A percentile compares a stretch with the other conserved stretches of the same genome.
phyloP scores from a whole-genome alignment of 2,329 filamentous ascomycete species.

The Colletotrichum sp. region DNA sequence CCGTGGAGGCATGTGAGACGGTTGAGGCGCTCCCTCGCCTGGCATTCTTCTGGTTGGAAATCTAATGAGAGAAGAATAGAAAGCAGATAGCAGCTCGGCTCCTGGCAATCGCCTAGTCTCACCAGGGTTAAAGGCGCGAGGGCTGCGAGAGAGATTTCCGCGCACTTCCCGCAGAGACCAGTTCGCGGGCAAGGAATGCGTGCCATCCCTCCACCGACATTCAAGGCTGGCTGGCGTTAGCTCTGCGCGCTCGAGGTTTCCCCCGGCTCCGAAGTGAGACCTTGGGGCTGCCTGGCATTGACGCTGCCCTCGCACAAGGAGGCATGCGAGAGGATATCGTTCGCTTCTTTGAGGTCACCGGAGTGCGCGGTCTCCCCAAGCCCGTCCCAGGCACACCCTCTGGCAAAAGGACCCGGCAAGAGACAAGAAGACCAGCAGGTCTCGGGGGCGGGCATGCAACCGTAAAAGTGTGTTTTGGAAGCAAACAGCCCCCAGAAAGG shows the following conservation, averaged over 20 bases:
- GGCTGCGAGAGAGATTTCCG: background rate
- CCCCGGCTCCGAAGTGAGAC: constrained; percentile 4
- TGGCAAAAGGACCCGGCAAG: background rate
- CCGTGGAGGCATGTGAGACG: background rate
- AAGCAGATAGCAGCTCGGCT: background rate
- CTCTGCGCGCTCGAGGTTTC: background rate
- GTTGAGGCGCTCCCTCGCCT: background rate
- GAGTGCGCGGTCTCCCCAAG: background rate
- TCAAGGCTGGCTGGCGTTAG: background rate
- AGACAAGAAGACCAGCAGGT: background rate
- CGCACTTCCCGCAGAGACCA: background rate
- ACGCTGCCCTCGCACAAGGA: background rate
- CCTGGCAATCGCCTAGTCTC: background rate
- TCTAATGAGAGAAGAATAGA: background rate
- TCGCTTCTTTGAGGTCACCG: background rate
- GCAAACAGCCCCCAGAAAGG: background rate
- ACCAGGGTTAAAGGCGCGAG: background rate
- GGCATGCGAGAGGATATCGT: background rate
- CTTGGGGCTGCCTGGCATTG: background rate
- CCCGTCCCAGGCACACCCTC: background rate
- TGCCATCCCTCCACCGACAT: background rate
- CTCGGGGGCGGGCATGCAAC: background rate
- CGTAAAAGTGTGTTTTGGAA: background rate
- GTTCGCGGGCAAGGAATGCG: background rate
- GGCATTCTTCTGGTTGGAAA: background rate